Evolutionary conservation across 179 eudicot species (phyloP), one percentile per base, ranked within the genome.

Genomic region (Camellia oleifera): DNA sequence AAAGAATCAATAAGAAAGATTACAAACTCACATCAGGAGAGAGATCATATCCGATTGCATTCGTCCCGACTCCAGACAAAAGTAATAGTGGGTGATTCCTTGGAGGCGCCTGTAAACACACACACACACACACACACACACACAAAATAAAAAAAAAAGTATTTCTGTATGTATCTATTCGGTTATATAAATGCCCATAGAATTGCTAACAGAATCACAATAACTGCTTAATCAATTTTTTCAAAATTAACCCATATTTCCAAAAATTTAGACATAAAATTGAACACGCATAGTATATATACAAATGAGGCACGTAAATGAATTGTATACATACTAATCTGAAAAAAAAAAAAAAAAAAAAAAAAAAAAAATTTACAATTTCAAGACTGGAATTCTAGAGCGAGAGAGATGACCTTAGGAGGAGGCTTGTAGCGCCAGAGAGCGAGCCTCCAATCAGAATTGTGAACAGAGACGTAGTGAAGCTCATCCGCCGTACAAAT

Each of bases 401-500:
- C 13, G 74, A 69, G 74, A 69, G 15, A n/a, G 20, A 15, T 17
- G 45, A 86, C 87, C 81, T 84, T 69, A 26, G 87, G 83, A 65
- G 90, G 76, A 79, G 96, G 96, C 46, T 73, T 85, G 82, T 91
- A 90, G 18, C 92, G 93, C 94, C 92, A 91, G 53, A 92, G 88
- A 40, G 93, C 93, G 76, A 87, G 91, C 40, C 82, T 76, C 95
- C 94, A 91, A 64, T 81, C 87, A 42, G 90, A 85, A 32, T 78
- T 78, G 2, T 83, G 88, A 54, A 88, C 78, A 18, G 88, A 63
- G 15, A 91, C 93, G 71, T 93, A 91, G 77, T 93, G 97, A 56
- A 93, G 89, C 81, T 93, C 95, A 74, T 93, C 93, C 54, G 93
- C 95, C 7, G 95, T 93, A 83, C 97, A 93, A 18, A 83, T 72